A percentile compares a stretch with the other conserved stretches of the same genome.
phyloP scores from a whole-genome alignment of 495 filamentous ascomycete genomes.

The Neurospora sp. region DNA sequence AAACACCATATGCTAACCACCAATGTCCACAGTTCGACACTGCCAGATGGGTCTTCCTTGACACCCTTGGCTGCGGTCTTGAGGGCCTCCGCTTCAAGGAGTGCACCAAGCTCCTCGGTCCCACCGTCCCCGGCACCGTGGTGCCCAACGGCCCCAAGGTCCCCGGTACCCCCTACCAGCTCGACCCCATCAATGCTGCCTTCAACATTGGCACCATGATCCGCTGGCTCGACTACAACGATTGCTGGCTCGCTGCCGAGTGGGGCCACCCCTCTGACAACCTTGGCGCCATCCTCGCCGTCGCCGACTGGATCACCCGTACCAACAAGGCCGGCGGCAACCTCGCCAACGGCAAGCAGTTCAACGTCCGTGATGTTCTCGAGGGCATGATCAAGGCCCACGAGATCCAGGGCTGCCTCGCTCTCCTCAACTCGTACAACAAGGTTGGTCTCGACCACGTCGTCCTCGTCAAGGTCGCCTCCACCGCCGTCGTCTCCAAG shows the following conservation, averaged over 20 bases:
- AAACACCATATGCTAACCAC: constrained; percentile 11
- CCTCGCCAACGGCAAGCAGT: constrained; percentile 72
- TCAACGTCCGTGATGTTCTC: constrained; percentile 80
- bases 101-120: constrained; percentile 91
- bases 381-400: constrained; percentile 99
- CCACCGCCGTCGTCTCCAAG: constrained; percentile 85
- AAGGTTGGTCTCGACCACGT: constrained; percentile 97
- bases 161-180: constrained; percentile 83
- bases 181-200: constrained; percentile 90
- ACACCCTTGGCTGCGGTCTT: constrained; percentile 92
- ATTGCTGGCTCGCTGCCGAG: constrained; percentile 98
- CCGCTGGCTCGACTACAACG: constrained; percentile 98
- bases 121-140: constrained; percentile 78
- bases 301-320: constrained; percentile 93
- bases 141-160: constrained; percentile 92
- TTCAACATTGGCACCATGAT: constrained; percentile 99
- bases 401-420: constrained; percentile 96
- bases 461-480: constrained; percentile 94
- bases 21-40: constrained; percentile 69
- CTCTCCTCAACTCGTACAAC: constrained; percentile 95
- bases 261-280: constrained; percentile 99
- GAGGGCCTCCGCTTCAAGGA: constrained; percentile 93
- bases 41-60: constrained; percentile 78
- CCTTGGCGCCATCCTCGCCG: constrained; percentile 87
- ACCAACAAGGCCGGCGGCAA: constrained; percentile 90